phyloP scores from a whole-genome alignment of 2,329 filamentous ascomycete genomes.

The Trichoderma sp. region DNA sequence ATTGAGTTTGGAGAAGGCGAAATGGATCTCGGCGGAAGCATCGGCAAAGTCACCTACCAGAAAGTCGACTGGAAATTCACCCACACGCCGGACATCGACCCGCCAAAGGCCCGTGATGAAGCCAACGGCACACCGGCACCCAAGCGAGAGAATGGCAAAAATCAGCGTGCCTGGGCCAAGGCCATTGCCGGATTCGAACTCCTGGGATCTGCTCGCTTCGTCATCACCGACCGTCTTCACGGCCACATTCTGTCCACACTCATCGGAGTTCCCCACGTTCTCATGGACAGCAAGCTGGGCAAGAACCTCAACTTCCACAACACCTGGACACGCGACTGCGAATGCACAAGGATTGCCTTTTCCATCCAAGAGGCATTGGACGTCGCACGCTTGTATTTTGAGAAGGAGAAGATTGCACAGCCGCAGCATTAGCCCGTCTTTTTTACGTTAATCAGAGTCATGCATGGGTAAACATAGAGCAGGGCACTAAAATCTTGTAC shows the following conservation, averaged over 20 bases:
- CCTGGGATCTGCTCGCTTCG: slow-evolving; percentile 4
- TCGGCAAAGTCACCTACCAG: slow-evolving; percentile 12
- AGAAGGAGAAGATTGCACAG: neutral
- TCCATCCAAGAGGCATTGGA: neutral
- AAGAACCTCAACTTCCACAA: slow-evolving; percentile 16
- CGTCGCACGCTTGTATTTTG: slow-evolving; percentile 12
- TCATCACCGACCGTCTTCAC: slow-evolving; percentile 12
- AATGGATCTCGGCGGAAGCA: slow-evolving; percentile 1
- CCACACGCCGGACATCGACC: slow-evolving; percentile 13
- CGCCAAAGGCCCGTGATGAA: slow-evolving; percentile 5
- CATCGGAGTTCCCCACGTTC: slow-evolving; percentile 10
- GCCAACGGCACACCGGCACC: neutral
- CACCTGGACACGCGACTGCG: slow-evolving; percentile 13
- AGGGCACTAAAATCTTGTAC: neutral
- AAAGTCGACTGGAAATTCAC: slow-evolving; percentile 19
- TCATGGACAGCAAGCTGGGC: slow-evolving; percentile 17
- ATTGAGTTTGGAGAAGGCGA: slow-evolving; percentile 12
- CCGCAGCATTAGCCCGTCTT: neutral
- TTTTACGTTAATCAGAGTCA: neutral
- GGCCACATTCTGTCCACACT: slow-evolving; percentile 9
- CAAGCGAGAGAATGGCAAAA: slow-evolving; percentile 13
- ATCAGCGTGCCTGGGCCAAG: slow-evolving; percentile 15
- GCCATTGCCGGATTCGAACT: slow-evolving; percentile 15
- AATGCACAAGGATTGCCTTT: neutral
- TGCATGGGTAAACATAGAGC: neutral